Base-by-base conservation (phyloP, 805 yeast genomes). In the Candida namnaoensis region DNA sequence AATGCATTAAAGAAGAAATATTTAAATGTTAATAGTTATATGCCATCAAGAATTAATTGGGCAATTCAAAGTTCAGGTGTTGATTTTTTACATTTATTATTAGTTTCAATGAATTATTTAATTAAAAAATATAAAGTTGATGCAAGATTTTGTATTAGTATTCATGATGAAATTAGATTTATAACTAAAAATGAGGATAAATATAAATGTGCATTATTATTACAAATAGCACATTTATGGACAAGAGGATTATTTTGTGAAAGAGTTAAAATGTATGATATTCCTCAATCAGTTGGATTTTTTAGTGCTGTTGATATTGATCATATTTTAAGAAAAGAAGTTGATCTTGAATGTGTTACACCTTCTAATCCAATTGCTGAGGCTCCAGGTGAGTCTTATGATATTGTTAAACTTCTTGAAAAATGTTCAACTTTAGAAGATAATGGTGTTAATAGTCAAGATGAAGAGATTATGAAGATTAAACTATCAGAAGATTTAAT, bases 21-120 rank as follows among this genome's bases (percentile, higher is more conserved):
- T 57, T 68, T 93, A 50, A 77, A 76, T 36, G 65, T 76, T 34
- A 76, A 76, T 47, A 66, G 78, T 1, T 93, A 82, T 57, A 63
- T 93, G 48, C 93, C 99, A 0, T 88, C 96, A 2, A 65, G 99
- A 53, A 82, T 90, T 47, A 93, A 93, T 55, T 93, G 99, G 99
- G 87, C 96, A 1, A 93, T 93, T 56, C 99, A 93, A 60, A 87
- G 96, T 23, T 87, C 96, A 1, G 99, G 99, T 33, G 99, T 95
- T 15, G 99, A 93, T 58, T 93, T 95, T 55, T 68, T 93, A 40
- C 99, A 93, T 58, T 58, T 93, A 35, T 60, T 93, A 45, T 71
- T 91, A 38, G 76, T 88, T 5, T 77, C 96, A 0, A 90, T 95
- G 97, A 85, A 87, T 44, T 87, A 88, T 52, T 67, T 93, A 50